A percentile compares a stretch with the other conserved stretches of the same genome.
Evolutionary conservation across 345 rosid genomes (phyloP).

Genomic region (Carallia brachiata): DNA sequence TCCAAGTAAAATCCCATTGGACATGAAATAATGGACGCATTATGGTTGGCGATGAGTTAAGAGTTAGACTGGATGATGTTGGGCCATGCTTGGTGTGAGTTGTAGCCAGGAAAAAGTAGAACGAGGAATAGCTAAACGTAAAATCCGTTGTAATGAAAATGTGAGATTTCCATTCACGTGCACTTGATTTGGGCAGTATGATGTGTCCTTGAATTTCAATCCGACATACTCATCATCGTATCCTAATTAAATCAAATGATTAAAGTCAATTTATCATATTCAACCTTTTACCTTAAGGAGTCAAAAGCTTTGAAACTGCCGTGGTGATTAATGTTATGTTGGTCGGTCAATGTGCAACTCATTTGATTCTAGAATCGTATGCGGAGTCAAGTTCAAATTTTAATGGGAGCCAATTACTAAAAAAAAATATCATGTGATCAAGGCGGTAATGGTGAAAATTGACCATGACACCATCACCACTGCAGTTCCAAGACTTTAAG

Average conservation of each 20-base stretch:
- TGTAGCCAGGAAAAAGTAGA: constrained; percentile 18
- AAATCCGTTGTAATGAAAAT: background rate
- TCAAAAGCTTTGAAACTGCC: background rate
- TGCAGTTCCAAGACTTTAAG: too few relatives aligned
- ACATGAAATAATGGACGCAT: background rate
- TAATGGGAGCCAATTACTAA: too few relatives aligned
- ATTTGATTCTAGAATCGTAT: too few relatives aligned
- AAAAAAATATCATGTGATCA: too few relatives aligned
- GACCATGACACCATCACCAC: too few relatives aligned
- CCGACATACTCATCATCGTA: constrained; percentile 2
- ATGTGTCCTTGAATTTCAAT: constrained; percentile 3
- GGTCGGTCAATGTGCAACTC: too few relatives aligned
- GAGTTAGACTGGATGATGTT: constrained; percentile 41
- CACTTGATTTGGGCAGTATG: constrained; percentile 21
- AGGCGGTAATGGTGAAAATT: too few relatives aligned
- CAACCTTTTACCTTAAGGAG: background rate
- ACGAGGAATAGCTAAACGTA: background rate
- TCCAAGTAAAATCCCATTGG: too few relatives aligned
- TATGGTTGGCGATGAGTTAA: constrained; percentile 36
- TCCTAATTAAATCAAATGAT: background rate
- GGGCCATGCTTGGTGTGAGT: constrained; percentile 31
- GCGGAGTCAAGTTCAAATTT: too few relatives aligned
- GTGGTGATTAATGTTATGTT: background rate
- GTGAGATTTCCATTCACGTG: constrained; percentile 26
- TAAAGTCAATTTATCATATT: constrained; percentile 1